phyloP scores from a whole-genome alignment of 257 asterid species.

The Nicotiana sylvestris region DNA sequence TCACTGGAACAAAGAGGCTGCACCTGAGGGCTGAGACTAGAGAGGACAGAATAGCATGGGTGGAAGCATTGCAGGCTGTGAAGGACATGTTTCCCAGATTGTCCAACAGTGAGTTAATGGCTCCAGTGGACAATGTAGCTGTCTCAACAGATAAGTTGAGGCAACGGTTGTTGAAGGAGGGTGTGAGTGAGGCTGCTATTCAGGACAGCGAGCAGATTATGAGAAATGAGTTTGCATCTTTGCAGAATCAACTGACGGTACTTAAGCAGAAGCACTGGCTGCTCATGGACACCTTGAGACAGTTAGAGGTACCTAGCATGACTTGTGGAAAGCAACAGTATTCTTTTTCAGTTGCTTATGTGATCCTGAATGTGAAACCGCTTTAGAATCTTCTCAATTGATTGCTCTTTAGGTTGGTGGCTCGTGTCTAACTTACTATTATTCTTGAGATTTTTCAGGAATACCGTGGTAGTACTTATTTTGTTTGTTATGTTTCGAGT shows the following conservation, averaged over 20 bases:
- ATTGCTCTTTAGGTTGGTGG: slow-evolving; percentile 15
- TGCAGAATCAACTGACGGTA: slow-evolving; percentile 69
- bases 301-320: slow-evolving; percentile 83
- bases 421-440: neutral
- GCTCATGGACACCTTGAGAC: slow-evolving; percentile 76
- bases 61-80: slow-evolving; percentile 87
- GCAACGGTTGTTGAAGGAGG: slow-evolving; percentile 72
- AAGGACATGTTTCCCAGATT: slow-evolving; percentile 94
- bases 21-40: slow-evolving; percentile 85
- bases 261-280: slow-evolving; percentile 87
- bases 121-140: slow-evolving; percentile 58
- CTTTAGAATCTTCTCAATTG: slow-evolving; percentile 20
- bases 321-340: slow-evolving; percentile 33
- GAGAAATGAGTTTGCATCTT: slow-evolving; percentile 70
- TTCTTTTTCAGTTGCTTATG: slow-evolving; percentile 26
- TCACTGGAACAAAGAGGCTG: slow-evolving; percentile 91
- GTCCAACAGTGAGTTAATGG: slow-evolving; percentile 93
- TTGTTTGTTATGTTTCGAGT: neutral
- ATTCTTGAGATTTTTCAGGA: neutral
- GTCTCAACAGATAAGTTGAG: slow-evolving; percentile 78
- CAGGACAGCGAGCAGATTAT: slow-evolving; percentile 79
- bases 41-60: slow-evolving; percentile 76
- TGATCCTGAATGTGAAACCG: slow-evolving; percentile 29
- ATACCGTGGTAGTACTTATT: neutral
- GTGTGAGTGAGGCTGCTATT: slow-evolving; percentile 57